phyloP scores from a whole-genome alignment of 225 moss, liverwort and hornwort genomes.

The Antitrichia curtipendula region DNA sequence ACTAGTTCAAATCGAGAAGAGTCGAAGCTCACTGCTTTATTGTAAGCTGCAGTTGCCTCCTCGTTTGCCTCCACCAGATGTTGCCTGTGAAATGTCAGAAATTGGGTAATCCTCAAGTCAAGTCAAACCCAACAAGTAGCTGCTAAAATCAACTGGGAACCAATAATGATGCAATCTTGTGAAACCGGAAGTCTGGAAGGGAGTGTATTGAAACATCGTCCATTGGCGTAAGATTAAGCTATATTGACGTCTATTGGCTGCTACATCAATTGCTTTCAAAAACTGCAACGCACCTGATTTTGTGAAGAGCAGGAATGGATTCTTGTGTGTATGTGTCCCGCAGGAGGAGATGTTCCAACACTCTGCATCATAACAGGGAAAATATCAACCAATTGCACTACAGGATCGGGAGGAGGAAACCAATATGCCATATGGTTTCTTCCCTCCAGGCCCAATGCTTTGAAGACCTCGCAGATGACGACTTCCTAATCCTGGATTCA shows the following conservation, averaged over 20 bases:
- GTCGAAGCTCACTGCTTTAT: conserved; percentile 66
- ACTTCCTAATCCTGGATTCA: neutral
- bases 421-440: neutral
- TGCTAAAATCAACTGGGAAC: neutral
- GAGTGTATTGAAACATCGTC: neutral
- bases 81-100: conserved; percentile 23
- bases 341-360: conserved; percentile 91
- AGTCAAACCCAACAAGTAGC: neutral
- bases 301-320: conserved; percentile 90
- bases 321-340: conserved; percentile 97
- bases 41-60: conserved; percentile 87
- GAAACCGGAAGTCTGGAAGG: neutral
- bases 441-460: neutral
- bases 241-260: neutral
- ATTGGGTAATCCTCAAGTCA: neutral
- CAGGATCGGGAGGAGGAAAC: neutral
- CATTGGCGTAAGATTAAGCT: neutral
- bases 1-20: neutral
- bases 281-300: conserved; percentile 35
- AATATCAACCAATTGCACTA: neutral
- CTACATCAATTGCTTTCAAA: neutral
- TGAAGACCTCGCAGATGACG: neutral
- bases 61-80: conserved; percentile 87
- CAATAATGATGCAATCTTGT: neutral
- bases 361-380: conserved; percentile 29